Evolutionary conservation across 805 yeast genomes (phyloP).

Genomic region (Metschnikowia henanensis): DNA sequence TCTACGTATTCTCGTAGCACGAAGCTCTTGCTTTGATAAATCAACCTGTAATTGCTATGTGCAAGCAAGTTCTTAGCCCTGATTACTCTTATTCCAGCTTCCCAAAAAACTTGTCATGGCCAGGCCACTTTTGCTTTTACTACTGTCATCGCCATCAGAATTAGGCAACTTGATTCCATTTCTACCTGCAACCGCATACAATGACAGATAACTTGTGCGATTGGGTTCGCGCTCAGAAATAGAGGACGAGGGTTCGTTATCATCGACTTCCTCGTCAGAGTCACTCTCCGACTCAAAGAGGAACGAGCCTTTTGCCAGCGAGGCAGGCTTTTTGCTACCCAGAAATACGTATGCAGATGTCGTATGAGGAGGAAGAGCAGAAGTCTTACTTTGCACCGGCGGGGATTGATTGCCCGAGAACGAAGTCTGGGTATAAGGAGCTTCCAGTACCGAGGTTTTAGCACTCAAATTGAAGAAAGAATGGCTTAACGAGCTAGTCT

Average conservation of each 20-base stretch:
- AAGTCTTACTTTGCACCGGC: slow-evolving; percentile 32
- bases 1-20: too few species aligned
- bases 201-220: slow-evolving; percentile 41
- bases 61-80: not conserved
- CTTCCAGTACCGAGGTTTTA: slow-evolving; percentile 2
- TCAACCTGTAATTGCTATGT: not conserved
- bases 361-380: slow-evolving; percentile 44
- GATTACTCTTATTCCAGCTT: slow-evolving; percentile 19
- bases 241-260: slow-evolving; percentile 15
- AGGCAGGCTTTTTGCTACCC: slow-evolving; percentile 23
- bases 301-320: slow-evolving; percentile 27
- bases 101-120: slow-evolving; percentile 28
- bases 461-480: slow-evolving; percentile 17
- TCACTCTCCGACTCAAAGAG: slow-evolving; percentile 38
- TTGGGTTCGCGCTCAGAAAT: slow-evolving; percentile 9
- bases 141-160: slow-evolving; percentile 22
- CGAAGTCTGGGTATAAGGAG: slow-evolving; percentile 4
- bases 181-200: slow-evolving; percentile 52
- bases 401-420: slow-evolving; percentile 17
- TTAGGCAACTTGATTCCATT: slow-evolving; percentile 35
- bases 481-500: slow-evolving; percentile 11
- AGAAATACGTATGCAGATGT: slow-evolving; percentile 43
- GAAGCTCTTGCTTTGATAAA: not conserved
- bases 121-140: slow-evolving; percentile 26
- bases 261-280: slow-evolving; percentile 32